Percentiles rank a stretch among this genome's conserved stretches.
Evolutionary conservation across 1,139 yeast species (phyloP).

Genomic region (Yamadazyma trypodendri): DNA sequence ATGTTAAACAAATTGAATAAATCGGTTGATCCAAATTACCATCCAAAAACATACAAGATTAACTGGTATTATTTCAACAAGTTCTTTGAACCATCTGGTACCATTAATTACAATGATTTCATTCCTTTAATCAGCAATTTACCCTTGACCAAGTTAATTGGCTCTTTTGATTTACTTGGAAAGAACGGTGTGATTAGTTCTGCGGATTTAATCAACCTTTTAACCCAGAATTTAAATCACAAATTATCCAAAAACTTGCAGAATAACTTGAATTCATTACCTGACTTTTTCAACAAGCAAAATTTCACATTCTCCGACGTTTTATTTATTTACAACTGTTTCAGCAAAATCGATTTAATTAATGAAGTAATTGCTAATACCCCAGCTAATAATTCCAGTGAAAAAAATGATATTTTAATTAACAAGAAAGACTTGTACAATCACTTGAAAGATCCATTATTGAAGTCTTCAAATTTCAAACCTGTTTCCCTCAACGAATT

Average conservation of each 20-base stretch:
- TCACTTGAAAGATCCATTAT: constrained; percentile 50
- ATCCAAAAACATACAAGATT: constrained; percentile 41
- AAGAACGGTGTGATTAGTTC: constrained; percentile 32
- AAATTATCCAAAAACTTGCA: constrained; percentile 42
- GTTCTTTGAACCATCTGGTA: constrained; percentile 43
- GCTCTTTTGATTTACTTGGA: constrained; percentile 42
- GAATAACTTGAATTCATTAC: constrained; percentile 32
- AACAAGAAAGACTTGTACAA: constrained; percentile 42
- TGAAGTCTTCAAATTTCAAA: constrained; percentile 52
- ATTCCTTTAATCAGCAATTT: constrained; percentile 42
- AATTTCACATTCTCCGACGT: constrained; percentile 43
- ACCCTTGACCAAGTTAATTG: constrained; percentile 49
- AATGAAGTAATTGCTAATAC: constrained; percentile 63
- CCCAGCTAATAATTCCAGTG: constrained; percentile 45
- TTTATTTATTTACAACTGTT: constrained; percentile 42
- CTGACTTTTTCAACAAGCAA: constrained; percentile 37
- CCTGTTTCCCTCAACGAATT: constrained; percentile 45
- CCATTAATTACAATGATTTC: constrained; percentile 40
- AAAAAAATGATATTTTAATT: constrained; percentile 46
- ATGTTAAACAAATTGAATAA: constrained; percentile 38
- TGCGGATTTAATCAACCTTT: constrained; percentile 34
- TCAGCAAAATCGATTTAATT: constrained; percentile 47
- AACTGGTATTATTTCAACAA: constrained; percentile 46
- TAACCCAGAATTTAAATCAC: constrained; percentile 41
- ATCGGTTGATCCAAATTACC: constrained; percentile 43